phyloP scores from a whole-genome alignment of 192 early-diverging fungal species.

The Backusella westeae region DNA sequence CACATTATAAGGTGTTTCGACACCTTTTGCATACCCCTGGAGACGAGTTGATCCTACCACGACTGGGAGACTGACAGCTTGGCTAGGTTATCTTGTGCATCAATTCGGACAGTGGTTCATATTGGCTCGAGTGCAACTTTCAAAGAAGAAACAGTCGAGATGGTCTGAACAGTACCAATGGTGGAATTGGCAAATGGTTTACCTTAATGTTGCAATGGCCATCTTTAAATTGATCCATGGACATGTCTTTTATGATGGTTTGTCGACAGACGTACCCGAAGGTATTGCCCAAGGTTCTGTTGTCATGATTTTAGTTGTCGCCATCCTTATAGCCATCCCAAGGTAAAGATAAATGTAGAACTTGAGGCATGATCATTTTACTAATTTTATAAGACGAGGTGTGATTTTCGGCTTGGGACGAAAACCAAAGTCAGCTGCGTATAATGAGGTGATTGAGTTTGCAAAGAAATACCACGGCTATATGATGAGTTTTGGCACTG shows the following conservation, averaged over 20 bases:
- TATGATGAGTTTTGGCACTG: conserved; percentile 31
- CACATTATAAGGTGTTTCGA: conserved; percentile 4
- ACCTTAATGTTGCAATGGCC: conserved; percentile 28
- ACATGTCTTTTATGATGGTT: conserved; percentile 29
- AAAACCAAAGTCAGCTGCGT: conserved; percentile 2
- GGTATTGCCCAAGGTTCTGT: conserved; percentile 29
- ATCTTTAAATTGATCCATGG: conserved; percentile 28
- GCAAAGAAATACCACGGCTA: conserved; percentile 32
- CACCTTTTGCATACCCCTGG: conserved; percentile 34
- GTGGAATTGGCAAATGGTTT: conserved; percentile 35
- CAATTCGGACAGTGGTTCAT: conserved; percentile 31
- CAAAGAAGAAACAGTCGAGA: conserved; percentile 18
- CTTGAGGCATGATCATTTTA: neutral
- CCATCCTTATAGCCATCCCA: conserved; percentile 30
- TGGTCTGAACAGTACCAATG: conserved; percentile 20
- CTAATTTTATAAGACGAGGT: conserved; percentile 22
- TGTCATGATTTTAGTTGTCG: conserved; percentile 27
- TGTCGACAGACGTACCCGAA: conserved; percentile 35
- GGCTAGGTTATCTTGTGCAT: conserved; percentile 26
- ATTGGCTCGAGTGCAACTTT: conserved; percentile 12
- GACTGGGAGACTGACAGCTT: conserved; percentile 12
- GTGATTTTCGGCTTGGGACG: conserved; percentile 26
- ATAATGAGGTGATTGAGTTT: conserved; percentile 25
- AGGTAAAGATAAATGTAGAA: neutral
- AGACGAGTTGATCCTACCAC: conserved; percentile 4